phyloP scores from a whole-genome alignment of 345 rosid genomes.

The Gynandropsis gynandra region DNA sequence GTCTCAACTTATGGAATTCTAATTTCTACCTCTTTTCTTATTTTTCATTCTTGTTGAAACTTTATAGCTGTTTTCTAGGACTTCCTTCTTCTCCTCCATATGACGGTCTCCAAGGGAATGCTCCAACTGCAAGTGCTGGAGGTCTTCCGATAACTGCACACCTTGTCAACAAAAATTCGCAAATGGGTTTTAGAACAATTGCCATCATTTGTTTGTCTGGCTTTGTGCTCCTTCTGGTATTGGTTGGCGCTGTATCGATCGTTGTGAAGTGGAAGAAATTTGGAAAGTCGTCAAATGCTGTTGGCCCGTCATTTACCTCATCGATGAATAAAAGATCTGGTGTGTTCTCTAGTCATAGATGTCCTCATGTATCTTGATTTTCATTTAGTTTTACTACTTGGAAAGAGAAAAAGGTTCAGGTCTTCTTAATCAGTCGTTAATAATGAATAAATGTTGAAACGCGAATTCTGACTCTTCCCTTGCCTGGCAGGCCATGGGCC shows the following conservation, averaged over 20 bases:
- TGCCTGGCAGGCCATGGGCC: constrained; percentile 49
- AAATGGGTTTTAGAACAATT: constrained; percentile 63
- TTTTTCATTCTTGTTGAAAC: constrained; percentile 19
- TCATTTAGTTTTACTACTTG: constrained; percentile 7
- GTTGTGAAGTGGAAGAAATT: constrained; percentile 65
- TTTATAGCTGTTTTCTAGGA: constrained; percentile 38
- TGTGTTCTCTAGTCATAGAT: constrained; percentile 24
- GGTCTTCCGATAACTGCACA: constrained; percentile 67
- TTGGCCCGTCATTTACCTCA: constrained; percentile 62
- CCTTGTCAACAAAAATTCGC: constrained; percentile 53
- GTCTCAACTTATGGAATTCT: constrained; percentile 19
- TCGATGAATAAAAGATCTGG: constrained; percentile 86
- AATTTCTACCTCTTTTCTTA: constrained; percentile 9
- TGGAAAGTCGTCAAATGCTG: constrained; percentile 83
- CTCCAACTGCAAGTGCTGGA: constrained; percentile 62
- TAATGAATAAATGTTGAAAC: no score
- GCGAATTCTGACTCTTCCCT: constrained; percentile 14
- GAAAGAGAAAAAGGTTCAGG: neutral
- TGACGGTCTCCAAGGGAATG: constrained; percentile 42
- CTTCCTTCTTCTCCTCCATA: constrained; percentile 76
- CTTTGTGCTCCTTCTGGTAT: constrained; percentile 66
- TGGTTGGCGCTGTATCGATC: constrained; percentile 59
- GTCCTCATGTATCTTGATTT: constrained; percentile 7
- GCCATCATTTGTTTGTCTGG: constrained; percentile 68
- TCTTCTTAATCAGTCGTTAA: constrained; percentile 1